Evolutionary conservation across 805 yeast genomes (phyloP), one percentile per base, ranked within the genome.

Genomic region (Spathaspora arborariae): DNA sequence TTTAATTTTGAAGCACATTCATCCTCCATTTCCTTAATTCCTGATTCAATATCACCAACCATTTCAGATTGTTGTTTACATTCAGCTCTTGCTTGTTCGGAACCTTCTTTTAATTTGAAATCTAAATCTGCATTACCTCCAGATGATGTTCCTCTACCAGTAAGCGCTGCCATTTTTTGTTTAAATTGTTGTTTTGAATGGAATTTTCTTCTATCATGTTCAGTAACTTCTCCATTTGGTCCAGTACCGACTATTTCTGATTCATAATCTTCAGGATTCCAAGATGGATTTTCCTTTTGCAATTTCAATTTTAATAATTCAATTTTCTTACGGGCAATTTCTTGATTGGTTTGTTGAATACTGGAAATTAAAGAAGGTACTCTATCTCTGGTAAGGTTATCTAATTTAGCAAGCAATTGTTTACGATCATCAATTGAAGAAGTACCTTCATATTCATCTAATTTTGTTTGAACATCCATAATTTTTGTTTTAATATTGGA

Each of bases 81-180:
- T 45, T 82, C 88, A 18, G 64, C 63, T 34, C 72, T 74, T n/a
- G 84, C 76, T 20, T 64, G 67, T 18, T 75, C 71, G 19, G 76
- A 65, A 42, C 80, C 84, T 48, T 73, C 76, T 43, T 74, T 76
- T 51, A 84, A 73, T 48, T 71, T 68, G 5, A 68, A 62, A 50
- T 84, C 88, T 43, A 80, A 76, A 44, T 74, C 78, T 35, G 81
- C 80, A 55, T 78, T 74, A 2, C 68, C 70, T 20, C 72, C 75
- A 38, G 70, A 63, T 15, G 34, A 7, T 26, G 68, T 68, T 6
- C 33, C 38, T 57, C 82, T 85, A 5, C 97, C 97, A 0, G 97
- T 91, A 57, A 92, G 76, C 3, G 92, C 88, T 22, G 96, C 96
- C 96, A 92, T 90, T 55, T 96, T 79, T 43, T 91, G 87, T 52